A percentile compares a stretch with the other conserved stretches of the same genome.
Conservation (phyloP, 2,329 filamentous ascomycete species). For the Paraphoma sp. region DNA sequence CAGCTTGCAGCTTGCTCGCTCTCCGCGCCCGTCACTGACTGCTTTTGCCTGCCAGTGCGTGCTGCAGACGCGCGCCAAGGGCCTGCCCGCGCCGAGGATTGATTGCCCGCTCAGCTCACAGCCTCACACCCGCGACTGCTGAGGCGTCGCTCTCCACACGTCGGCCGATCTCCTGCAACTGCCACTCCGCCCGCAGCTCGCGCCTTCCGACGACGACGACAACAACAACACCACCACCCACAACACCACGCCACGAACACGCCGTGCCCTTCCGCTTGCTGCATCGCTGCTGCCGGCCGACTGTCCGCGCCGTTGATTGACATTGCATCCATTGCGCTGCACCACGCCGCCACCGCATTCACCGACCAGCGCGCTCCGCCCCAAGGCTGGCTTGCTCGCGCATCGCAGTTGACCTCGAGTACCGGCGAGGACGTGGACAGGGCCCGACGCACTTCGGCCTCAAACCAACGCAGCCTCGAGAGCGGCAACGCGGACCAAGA, state of each 20-base stretch:
- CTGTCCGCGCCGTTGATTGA: too few relatives aligned
- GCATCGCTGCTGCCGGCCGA: neutral
- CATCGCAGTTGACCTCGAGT: slow-evolving; percentile 11
- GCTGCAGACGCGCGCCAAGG: neutral
- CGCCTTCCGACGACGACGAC: neutral
- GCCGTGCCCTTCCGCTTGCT: too few relatives aligned
- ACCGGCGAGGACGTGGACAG: slow-evolving; percentile 8
- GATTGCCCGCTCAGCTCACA: slow-evolving; percentile 16
- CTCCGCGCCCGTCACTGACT: neutral
- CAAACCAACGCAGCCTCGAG: slow-evolving; percentile 11
- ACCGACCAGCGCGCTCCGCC: slow-evolving; percentile 15
- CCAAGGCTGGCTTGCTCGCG: slow-evolving; percentile 23
- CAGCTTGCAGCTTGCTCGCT: neutral
- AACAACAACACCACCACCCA: too few relatives aligned
- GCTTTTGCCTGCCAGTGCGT: neutral
- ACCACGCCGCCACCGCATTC: slow-evolving; percentile 3
- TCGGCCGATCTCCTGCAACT: slow-evolving; percentile 15
- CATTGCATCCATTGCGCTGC: neutral
- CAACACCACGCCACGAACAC: neutral
- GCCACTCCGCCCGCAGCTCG: slow-evolving; percentile 2
- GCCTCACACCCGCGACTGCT: slow-evolving; percentile 21
- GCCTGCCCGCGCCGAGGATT: neutral
- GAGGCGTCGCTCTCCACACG: slow-evolving; percentile 20
- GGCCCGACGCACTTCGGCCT: slow-evolving; percentile 11
- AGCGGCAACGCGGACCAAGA: slow-evolving; percentile 7